phyloP scores from a whole-genome alignment of 345 rosid genomes.

The Corchorus olitorius region DNA sequence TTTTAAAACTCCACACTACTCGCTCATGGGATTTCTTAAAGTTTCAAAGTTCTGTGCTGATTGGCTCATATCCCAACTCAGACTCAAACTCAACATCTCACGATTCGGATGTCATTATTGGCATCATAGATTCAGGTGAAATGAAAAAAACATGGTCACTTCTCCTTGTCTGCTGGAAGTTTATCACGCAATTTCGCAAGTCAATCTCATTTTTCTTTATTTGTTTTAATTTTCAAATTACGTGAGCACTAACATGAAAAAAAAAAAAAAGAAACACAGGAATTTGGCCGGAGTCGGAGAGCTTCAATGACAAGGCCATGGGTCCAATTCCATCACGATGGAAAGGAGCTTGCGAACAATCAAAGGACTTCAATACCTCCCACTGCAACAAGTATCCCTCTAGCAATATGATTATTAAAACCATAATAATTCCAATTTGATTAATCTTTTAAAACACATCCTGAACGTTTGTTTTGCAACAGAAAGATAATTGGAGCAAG shows the following conservation, averaged over 20 bases:
- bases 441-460: not conserved
- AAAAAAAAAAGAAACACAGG: slow-evolving; percentile 36
- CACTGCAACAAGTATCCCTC: slow-evolving; percentile 59
- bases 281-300: slow-evolving; percentile 87
- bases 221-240: not conserved
- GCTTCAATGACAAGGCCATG: slow-evolving; percentile 68
- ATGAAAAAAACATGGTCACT: not conserved
- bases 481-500: slow-evolving; percentile 90
- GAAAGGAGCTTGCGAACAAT: slow-evolving; percentile 71
- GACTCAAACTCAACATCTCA: slow-evolving; percentile 29
- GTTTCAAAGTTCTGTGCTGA: slow-evolving; percentile 51
- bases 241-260: slow-evolving; percentile 4
- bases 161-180: not conserved
- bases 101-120: slow-evolving; percentile 56
- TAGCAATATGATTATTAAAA: not conserved
- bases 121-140: slow-evolving; percentile 73
- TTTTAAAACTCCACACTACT: slow-evolving; percentile 73
- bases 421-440: not conserved
- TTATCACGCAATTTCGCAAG: not conserved
- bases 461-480: not conserved
- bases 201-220: not conserved
- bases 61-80: slow-evolving; percentile 45
- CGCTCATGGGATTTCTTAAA: slow-evolving; percentile 95
- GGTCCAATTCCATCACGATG: slow-evolving; percentile 61
- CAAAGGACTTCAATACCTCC: slow-evolving; percentile 29